Percentiles rank a stretch among this genome's conserved stretches.
These are phyloP conservation scores for Tetradesmus obliquus DNA, from an alignment of 139 green algal genomes.

Conservation along the genomic window DNA sequence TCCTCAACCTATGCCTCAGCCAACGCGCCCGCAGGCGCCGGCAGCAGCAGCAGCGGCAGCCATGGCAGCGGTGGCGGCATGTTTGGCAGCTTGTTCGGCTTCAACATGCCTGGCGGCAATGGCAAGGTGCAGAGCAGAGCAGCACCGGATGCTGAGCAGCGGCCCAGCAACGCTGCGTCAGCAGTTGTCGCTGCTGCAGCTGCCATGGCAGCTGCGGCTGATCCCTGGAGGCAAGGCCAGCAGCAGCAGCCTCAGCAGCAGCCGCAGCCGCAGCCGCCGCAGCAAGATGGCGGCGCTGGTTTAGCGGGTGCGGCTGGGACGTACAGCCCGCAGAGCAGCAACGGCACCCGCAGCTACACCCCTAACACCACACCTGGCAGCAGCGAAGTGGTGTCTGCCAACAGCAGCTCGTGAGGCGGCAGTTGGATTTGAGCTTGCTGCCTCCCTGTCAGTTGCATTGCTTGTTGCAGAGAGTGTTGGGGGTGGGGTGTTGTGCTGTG, in stretches of 20 bases:
- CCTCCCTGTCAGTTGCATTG: too few relatives aligned
- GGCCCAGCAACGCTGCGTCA: constrained; percentile 8
- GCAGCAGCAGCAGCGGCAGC: constrained; percentile 2
- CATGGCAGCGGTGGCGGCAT: background rate
- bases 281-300: background rate
- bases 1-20: background rate
- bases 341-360: background rate
- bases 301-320: background rate
- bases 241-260: background rate
- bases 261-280: background rate
- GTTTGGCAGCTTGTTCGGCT: constrained; percentile 33
- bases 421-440: background rate
- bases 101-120: constrained; percentile 24
- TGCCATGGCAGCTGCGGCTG: constrained; percentile 40
- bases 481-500: too few relatives aligned
- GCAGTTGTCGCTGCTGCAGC: constrained; percentile 38
- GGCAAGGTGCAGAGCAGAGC: constrained; percentile 1
- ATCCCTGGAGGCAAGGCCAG: background rate
- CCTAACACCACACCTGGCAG: background rate
- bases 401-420: background rate
- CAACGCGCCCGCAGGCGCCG: background rate
- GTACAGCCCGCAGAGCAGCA: background rate
- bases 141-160: background rate
- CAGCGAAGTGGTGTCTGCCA: constrained; percentile 2
- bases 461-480: too few relatives aligned